phyloP scores from a whole-genome alignment of 768 basidiomycete genomes.

The Leccinum sublutescens region DNA sequence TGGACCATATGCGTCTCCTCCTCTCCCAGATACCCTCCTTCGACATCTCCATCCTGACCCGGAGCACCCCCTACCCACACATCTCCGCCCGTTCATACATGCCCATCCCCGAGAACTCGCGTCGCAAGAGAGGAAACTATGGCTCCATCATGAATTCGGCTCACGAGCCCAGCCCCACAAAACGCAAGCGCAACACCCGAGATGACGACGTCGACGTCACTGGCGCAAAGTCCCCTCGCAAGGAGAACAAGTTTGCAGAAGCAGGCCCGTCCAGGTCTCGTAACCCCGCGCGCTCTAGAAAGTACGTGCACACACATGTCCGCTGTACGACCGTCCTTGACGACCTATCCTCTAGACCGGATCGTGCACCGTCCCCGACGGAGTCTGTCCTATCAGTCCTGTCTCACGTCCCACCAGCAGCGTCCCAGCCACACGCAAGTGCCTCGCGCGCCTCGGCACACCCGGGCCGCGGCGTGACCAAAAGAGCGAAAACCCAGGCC shows the following conservation, averaged over 20 bases:
- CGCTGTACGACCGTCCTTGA: neutral
- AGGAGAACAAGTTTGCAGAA: slow-evolving; percentile 50
- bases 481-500: slow-evolving; percentile 42
- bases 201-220: slow-evolving; percentile 64
- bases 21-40: slow-evolving; percentile 64
- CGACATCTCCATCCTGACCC: slow-evolving; percentile 52
- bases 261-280: slow-evolving; percentile 44
- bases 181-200: slow-evolving; percentile 55
- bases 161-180: slow-evolving; percentile 61
- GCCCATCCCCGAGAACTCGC: slow-evolving; percentile 67
- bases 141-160: slow-evolving; percentile 50
- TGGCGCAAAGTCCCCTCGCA: slow-evolving; percentile 58
- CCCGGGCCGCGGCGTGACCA: slow-evolving; percentile 37
- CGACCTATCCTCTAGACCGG: slow-evolving; percentile 41
- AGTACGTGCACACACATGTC: slow-evolving; percentile 40
- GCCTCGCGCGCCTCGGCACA: slow-evolving; percentile 30
- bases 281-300: slow-evolving; percentile 56
- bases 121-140: slow-evolving; percentile 56
- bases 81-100: slow-evolving; percentile 67
- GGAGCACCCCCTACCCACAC: slow-evolving; percentile 74
- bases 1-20: slow-evolving; percentile 58
- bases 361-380: slow-evolving; percentile 66
- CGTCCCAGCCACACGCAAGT: slow-evolving; percentile 26
- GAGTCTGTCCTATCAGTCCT: slow-evolving; percentile 72
- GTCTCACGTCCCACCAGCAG: slow-evolving; percentile 54